Evolutionary conservation across 2,329 filamentous ascomycete species (phyloP).

Genomic region (Monilinia polystroma): DNA sequence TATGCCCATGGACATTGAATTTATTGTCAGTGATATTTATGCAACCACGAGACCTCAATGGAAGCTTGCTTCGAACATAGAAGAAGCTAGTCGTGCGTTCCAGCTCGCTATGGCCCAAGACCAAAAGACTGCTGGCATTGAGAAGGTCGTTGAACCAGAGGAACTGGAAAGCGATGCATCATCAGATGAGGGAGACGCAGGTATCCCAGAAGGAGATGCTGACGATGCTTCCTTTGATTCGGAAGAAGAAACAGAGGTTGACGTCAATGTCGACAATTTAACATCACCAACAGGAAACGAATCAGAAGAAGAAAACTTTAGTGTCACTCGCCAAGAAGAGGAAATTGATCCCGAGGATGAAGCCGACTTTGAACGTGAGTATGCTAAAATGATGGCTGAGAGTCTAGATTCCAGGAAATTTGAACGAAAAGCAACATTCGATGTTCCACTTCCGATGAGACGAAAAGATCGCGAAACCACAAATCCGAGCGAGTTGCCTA

Average conservation of each 20-base stretch:
- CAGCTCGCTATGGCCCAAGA: conserved; percentile 86
- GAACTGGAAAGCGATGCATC: conserved; percentile 68
- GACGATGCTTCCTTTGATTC: conserved; percentile 48
- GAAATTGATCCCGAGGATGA: conserved; percentile 90
- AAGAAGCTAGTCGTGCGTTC: conserved; percentile 82
- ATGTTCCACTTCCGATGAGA: conserved; percentile 94
- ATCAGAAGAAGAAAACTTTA: conserved; percentile 79
- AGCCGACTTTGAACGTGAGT: conserved; percentile 95
- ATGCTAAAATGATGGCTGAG: conserved; percentile 97
- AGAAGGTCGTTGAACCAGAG: conserved; percentile 68
- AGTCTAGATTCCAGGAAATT: conserved; percentile 95
- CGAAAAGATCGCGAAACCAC: conserved; percentile 61
- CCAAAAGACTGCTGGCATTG: conserved; percentile 74
- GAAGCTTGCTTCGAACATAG: conserved; percentile 77
- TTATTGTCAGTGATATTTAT: conserved; percentile 91
- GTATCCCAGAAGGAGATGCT: conserved; percentile 52
- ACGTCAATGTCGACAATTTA: conserved; percentile 51
- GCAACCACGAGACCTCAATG: conserved; percentile 83
- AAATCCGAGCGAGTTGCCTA: conserved; percentile 42
- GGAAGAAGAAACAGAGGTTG: conserved; percentile 54
- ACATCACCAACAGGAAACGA: conserved; percentile 57
- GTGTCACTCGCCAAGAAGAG: conserved; percentile 88
- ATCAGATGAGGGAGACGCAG: conserved; percentile 67
- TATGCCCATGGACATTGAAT: conserved; percentile 95
- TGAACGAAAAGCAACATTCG: conserved; percentile 90